A percentile compares a stretch with the other conserved stretches of the same genome.
Evolutionary conservation across 2,329 filamentous ascomycete genomes (phyloP).

Genomic region (Paramyrothecium roridum): DNA sequence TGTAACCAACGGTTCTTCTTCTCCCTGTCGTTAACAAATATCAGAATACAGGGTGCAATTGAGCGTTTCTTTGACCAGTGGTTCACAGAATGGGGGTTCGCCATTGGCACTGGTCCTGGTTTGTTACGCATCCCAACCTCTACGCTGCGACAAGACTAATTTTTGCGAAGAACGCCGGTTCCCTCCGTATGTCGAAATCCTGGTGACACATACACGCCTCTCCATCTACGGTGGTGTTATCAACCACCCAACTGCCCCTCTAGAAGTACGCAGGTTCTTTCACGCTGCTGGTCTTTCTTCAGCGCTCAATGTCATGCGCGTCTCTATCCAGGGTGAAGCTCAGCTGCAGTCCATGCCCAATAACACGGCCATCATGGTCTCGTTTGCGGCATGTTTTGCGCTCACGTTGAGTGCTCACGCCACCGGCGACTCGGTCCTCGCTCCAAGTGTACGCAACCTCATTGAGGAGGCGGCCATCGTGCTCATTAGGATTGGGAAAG

Average conservation of each 20-base stretch:
- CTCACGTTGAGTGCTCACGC: slow-evolving; percentile 61
- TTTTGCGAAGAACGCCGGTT: slow-evolving; percentile 46
- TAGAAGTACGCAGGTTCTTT: slow-evolving; percentile 70
- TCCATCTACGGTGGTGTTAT: slow-evolving; percentile 75
- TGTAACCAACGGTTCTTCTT: slow-evolving; percentile 6
- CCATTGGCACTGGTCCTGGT: slow-evolving; percentile 53
- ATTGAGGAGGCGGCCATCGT: slow-evolving; percentile 68
- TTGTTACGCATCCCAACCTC: slow-evolving; percentile 11
- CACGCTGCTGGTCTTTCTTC: slow-evolving; percentile 68
- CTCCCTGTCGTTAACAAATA: slow-evolving; percentile 11
- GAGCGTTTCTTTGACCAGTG: slow-evolving; percentile 65
- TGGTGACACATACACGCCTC: slow-evolving; percentile 68
- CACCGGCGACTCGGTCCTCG: slow-evolving; percentile 53
- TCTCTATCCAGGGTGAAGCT: slow-evolving; percentile 68
- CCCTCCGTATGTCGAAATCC: slow-evolving; percentile 72
- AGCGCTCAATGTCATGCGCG: slow-evolving; percentile 71
- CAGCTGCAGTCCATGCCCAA: slow-evolving; percentile 74
- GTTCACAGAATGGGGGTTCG: slow-evolving; percentile 60
- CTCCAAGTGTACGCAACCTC: slow-evolving; percentile 60
- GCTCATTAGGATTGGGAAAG: slow-evolving; percentile 64
- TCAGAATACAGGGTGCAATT: slow-evolving; percentile 55
- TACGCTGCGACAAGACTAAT: slow-evolving; percentile 2
- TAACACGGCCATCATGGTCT: slow-evolving; percentile 77
- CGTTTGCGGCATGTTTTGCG: slow-evolving; percentile 68
- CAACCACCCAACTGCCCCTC: slow-evolving; percentile 68